Conservation (phyloP, 768 basidiomycete species). For the Agaricus subrufescens region DNA sequence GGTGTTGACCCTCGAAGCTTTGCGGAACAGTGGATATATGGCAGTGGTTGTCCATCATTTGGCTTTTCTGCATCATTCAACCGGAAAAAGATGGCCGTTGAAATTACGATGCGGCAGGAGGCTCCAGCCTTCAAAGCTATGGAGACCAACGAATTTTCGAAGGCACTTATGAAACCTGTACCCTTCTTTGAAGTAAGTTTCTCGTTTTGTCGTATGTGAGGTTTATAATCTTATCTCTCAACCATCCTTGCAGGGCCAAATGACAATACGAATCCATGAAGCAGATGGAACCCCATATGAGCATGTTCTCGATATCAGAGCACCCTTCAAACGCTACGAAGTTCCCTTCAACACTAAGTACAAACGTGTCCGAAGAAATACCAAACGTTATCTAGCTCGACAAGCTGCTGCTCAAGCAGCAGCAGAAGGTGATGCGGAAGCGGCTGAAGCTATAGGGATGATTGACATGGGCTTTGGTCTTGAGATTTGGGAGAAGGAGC, state of each 20-base stretch:
- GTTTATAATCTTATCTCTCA: background rate
- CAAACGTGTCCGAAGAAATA: slow-evolving; percentile 92
- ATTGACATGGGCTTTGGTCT: slow-evolving; percentile 92
- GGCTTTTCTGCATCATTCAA: slow-evolving; percentile 90
- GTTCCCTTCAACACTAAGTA: slow-evolving; percentile 99
- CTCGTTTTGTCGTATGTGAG: background rate
- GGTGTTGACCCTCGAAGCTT: slow-evolving; percentile 87
- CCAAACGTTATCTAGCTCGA: slow-evolving; percentile 91
- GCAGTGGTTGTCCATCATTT: slow-evolving; percentile 92
- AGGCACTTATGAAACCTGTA: slow-evolving; percentile 74
- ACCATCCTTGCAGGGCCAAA: slow-evolving; percentile 65
- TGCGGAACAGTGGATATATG: slow-evolving; percentile 99
- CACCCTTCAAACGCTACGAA: slow-evolving; percentile 88
- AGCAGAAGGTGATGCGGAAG: slow-evolving; percentile 87
- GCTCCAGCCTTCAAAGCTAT: slow-evolving; percentile 73
- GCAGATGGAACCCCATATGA: slow-evolving; percentile 99
- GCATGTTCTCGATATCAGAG: slow-evolving; percentile 90
- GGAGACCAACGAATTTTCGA: slow-evolving; percentile 62
- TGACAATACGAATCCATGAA: slow-evolving; percentile 98
- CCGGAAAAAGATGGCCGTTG: slow-evolving; percentile 97
- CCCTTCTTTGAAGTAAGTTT: slow-evolving; percentile 76
- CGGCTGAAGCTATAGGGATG: slow-evolving; percentile 90
- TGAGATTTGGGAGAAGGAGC: slow-evolving; percentile 94
- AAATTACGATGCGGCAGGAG: slow-evolving; percentile 90
- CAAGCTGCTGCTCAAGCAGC: slow-evolving; percentile 92